Evolutionary conservation across 208 protist species (phyloP).

Genomic region (Willaertia magna): DNA sequence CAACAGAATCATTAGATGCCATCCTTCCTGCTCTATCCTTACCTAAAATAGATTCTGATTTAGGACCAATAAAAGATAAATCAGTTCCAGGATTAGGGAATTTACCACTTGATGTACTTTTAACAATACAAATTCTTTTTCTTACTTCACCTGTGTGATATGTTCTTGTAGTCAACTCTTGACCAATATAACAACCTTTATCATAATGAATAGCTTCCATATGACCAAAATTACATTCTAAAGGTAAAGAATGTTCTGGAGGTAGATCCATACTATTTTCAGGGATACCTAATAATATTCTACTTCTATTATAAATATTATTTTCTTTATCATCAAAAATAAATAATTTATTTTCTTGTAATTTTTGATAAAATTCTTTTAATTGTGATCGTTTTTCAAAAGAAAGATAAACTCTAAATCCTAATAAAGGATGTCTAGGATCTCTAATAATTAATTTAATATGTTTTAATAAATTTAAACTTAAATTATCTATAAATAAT

Average conservation of each 20-base stretch:
- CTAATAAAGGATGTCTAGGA: not conserved
- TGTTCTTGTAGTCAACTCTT: conserved; percentile 83
- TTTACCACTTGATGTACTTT: not conserved
- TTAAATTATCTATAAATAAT: too few species aligned
- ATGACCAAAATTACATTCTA: conserved; percentile 78
- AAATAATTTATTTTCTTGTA: not conserved
- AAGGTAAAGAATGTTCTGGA: conserved; percentile 53
- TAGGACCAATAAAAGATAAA: not conserved
- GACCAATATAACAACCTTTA: conserved; percentile 90
- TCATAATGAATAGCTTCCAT: conserved; percentile 68
- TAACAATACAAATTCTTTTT: conserved; percentile 68
- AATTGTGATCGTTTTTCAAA: not conserved
- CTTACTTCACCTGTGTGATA: conserved; percentile 78
- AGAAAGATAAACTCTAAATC: not conserved
- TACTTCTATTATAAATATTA: not conserved
- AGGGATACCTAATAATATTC: conserved; percentile 41
- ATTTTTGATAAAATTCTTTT: not conserved
- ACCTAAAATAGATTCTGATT: not conserved
- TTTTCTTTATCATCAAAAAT: not conserved
- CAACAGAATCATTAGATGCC: not conserved
- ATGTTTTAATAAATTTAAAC: not conserved
- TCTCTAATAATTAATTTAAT: not conserved
- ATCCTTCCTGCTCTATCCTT: not conserved
- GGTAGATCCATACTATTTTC: conserved; percentile 59
- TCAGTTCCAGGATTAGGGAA: not conserved